These are phyloP conservation scores for Backusella luteola DNA, from an alignment of 192 early-diverging fungal genomes.

Conservation along the genomic window DNA sequence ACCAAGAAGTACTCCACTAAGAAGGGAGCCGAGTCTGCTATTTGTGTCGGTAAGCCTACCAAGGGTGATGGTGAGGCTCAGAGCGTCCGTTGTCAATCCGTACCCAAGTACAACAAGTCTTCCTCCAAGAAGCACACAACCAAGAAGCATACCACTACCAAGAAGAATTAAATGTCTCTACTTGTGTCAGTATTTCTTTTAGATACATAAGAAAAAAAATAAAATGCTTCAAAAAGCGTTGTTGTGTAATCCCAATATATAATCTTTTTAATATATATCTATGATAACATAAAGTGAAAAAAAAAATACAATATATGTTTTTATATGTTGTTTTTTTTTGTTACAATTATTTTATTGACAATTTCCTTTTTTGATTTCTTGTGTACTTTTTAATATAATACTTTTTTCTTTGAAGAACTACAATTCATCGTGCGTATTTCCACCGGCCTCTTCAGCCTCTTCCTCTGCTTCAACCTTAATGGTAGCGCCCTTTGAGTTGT, in stretches of 20 bases:
- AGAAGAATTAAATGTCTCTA: not conserved
- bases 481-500: slow-evolving; percentile 52
- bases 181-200: not conserved
- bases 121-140: not conserved
- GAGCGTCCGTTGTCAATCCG: slow-evolving; percentile 1
- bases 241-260: not conserved
- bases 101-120: not conserved
- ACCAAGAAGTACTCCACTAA: slow-evolving; percentile 3
- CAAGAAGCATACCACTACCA: not conserved
- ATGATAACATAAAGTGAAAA: not conserved
- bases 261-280: not conserved
- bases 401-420: not conserved
- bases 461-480: slow-evolving; percentile 8
- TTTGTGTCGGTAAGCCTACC: slow-evolving; percentile 3
- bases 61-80: not conserved
- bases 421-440: slow-evolving; percentile 15
- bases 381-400: not conserved
- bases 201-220: not conserved
- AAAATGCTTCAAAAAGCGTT: not conserved
- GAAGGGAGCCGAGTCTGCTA: not conserved
- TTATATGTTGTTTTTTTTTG: not conserved
- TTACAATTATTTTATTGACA: too few relatives aligned
- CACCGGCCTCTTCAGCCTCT: not conserved
- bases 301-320: not conserved
- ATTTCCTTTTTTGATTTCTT: not conserved